Evolutionary conservation across 768 basidiomycete species (phyloP).

Genomic region (Podaxis mareebaensis): DNA sequence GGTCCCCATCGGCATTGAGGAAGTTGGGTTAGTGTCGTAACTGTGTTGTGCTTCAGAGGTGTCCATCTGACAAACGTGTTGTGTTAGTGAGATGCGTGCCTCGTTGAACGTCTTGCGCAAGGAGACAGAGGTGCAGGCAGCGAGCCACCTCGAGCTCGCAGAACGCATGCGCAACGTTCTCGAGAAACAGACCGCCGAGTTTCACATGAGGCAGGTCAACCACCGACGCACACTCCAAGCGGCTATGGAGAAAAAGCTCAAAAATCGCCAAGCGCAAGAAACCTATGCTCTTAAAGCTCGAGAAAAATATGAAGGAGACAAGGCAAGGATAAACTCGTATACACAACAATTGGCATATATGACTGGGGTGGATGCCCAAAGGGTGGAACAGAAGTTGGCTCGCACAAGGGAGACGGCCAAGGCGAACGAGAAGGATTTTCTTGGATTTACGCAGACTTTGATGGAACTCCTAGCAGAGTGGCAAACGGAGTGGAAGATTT

Average conservation of each 20-base stretch:
- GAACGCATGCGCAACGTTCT: conserved; percentile 70
- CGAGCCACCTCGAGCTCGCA: conserved; percentile 71
- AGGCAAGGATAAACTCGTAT: conserved; percentile 85
- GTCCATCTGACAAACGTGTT: neutral
- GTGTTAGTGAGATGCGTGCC: conserved; percentile 70
- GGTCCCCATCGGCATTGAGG: conserved; percentile 75
- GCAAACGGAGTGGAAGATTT: conserved; percentile 93
- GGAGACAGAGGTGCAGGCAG: conserved; percentile 83
- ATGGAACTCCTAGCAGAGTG: conserved; percentile 75
- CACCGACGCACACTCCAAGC: conserved; percentile 71
- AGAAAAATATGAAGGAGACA: conserved; percentile 89
- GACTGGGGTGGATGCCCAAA: conserved; percentile 88
- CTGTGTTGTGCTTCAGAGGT: neutral
- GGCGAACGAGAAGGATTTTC: conserved; percentile 88
- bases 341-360: conserved; percentile 82
- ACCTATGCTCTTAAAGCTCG: conserved; percentile 82
- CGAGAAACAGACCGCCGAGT: conserved; percentile 61
- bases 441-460: conserved; percentile 74
- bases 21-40: conserved; percentile 74
- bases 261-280: conserved; percentile 83
- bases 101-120: conserved; percentile 76
- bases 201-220: conserved; percentile 63
- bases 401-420: conserved; percentile 85
- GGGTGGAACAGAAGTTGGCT: conserved; percentile 79
- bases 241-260: conserved; percentile 84